A percentile compares a stretch with the other conserved stretches of the same genome.
Conservation (phyloP, 2,329 filamentous ascomycete species). For the Aspergillus carbonarius region DNA sequence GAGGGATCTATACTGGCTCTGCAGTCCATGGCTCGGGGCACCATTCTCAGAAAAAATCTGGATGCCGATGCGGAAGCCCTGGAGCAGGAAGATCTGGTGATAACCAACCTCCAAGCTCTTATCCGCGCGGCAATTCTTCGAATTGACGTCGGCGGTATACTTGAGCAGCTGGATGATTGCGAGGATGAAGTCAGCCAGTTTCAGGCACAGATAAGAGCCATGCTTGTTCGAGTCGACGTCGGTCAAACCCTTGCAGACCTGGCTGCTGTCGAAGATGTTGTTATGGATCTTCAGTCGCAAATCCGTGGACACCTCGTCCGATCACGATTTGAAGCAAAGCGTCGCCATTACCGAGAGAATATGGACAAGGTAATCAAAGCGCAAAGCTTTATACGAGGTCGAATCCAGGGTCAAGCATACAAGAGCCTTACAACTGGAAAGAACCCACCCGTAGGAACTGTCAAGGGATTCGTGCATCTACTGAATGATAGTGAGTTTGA, state of each 20-base stretch:
- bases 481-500: constrained; percentile 98
- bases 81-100: constrained; percentile 28
- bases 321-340: constrained; percentile 76
- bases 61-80: constrained; percentile 32
- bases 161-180: constrained; percentile 69
- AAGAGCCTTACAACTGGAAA: constrained; percentile 95
- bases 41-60: constrained; percentile 35
- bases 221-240: constrained; percentile 72
- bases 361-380: constrained; percentile 99
- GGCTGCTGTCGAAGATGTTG: constrained; percentile 76
- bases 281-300: constrained; percentile 72
- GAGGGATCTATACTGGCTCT: constrained; percentile 47
- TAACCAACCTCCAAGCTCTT: constrained; percentile 42
- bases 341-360: constrained; percentile 86
- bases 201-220: constrained; percentile 74
- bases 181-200: constrained; percentile 66
- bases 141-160: constrained; percentile 49
- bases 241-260: constrained; percentile 73
- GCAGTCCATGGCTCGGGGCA: constrained; percentile 53
- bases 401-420: constrained; percentile 96
- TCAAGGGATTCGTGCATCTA: constrained; percentile 97
- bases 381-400: constrained; percentile 91
- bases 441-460: constrained; percentile 92
- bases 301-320: constrained; percentile 74
- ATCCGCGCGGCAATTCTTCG: constrained; percentile 42